These are phyloP conservation scores for Aquilaria yunnanensis DNA, from an alignment of 345 rosid species.

Conservation along the genomic window DNA sequence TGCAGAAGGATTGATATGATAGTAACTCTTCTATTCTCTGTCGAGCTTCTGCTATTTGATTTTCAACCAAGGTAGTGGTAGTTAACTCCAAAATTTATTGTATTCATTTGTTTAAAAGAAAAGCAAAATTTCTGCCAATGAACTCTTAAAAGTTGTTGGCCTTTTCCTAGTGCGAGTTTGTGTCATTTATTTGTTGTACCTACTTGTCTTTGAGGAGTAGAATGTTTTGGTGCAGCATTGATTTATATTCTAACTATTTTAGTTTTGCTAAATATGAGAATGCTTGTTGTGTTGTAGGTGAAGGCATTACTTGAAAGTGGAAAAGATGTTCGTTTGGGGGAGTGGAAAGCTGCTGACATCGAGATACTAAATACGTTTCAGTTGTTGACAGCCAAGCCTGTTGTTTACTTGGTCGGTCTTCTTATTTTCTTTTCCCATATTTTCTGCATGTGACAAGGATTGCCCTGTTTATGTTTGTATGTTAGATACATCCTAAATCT, in stretches of 20 bases:
- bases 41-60: no score
- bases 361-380: slow-evolving; percentile 94
- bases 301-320: slow-evolving; percentile 78
- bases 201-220: no score
- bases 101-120: no score
- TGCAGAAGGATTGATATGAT: no score
- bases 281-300: slow-evolving; percentile 39
- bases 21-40: no score
- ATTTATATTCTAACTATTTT: not conserved
- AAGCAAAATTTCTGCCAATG: no score
- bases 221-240: not conserved
- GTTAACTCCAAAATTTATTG: no score
- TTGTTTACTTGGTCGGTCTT: slow-evolving; percentile 78
- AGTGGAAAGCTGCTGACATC: slow-evolving; percentile 94
- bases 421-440: not conserved
- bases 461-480: not conserved
- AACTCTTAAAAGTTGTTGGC: no score
- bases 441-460: not conserved
- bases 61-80: no score
- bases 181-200: no score
- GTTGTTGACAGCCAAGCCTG: slow-evolving; percentile 94
- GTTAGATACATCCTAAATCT: not conserved
- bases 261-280: slow-evolving; percentile 4
- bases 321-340: slow-evolving; percentile 89
- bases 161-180: no score